These are phyloP conservation scores for Thielaviopsis musarum DNA, from an alignment of 2,329 filamentous ascomycete species.

Conservation along the genomic window DNA sequence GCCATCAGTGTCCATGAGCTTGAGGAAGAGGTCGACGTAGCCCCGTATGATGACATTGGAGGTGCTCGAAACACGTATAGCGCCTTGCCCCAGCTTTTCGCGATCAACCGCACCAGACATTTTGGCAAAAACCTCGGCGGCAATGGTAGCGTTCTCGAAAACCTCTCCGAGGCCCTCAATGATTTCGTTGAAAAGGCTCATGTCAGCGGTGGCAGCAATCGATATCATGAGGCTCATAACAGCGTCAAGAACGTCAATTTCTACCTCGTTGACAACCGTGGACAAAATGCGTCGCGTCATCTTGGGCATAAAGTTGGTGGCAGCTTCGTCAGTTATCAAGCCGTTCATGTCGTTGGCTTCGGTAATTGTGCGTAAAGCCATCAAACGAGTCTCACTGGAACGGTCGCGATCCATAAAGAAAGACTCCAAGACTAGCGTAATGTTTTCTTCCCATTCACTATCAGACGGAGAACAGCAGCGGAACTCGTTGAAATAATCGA, in stretches of 20 bases:
- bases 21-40: constrained; percentile 60
- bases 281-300: constrained; percentile 45
- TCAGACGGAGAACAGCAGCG: constrained; percentile 58
- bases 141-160: constrained; percentile 8
- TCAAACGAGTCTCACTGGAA: constrained; percentile 43
- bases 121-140: constrained; percentile 6
- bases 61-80: constrained; percentile 27
- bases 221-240: constrained; percentile 47
- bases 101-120: constrained; percentile 15
- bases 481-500: constrained; percentile 52
- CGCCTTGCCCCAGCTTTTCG: constrained; percentile 14
- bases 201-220: constrained; percentile 43
- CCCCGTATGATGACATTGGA: constrained; percentile 57
- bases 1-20: constrained; percentile 48
- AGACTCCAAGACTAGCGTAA: constrained; percentile 39
- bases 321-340: constrained; percentile 39
- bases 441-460: constrained; percentile 47
- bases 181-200: constrained; percentile 41
- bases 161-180: constrained; percentile 13
- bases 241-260: constrained; percentile 46
- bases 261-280: constrained; percentile 43
- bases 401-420: constrained; percentile 47
- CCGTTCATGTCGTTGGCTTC: constrained; percentile 42
- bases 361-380: constrained; percentile 42
- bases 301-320: constrained; percentile 37